phyloP scores from a whole-genome alignment of 1,284 basidiomycete species.

The Amylostereum areolatum region DNA sequence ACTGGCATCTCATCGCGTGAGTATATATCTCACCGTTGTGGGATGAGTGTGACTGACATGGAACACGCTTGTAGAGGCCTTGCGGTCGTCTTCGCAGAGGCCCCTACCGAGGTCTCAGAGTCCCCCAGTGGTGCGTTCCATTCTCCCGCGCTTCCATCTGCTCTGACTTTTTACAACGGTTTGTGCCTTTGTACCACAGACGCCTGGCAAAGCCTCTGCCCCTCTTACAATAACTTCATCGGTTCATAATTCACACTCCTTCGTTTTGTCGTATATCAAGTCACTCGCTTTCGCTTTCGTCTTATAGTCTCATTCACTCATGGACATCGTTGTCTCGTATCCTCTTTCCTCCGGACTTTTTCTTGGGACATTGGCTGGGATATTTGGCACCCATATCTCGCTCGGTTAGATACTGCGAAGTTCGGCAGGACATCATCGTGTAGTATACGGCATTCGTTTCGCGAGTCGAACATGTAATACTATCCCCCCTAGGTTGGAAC shows the following conservation, averaged over 20 bases:
- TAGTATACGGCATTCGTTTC: too few species aligned
- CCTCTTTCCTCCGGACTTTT: too few species aligned
- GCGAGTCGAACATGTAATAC: too few species aligned
- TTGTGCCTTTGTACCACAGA: not conserved
- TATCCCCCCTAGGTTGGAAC: too few species aligned
- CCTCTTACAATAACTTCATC: not conserved
- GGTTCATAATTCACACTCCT: not conserved
- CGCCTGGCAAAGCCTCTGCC: not conserved
- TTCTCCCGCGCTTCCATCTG: not conserved
- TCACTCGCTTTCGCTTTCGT: too few species aligned
- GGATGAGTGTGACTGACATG: not conserved
- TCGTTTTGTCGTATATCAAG: too few species aligned
- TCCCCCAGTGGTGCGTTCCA: not conserved
- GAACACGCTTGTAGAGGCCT: constrained; percentile 11
- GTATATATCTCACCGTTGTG: not conserved
- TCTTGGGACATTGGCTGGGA: too few species aligned
- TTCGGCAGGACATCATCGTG: too few species aligned
- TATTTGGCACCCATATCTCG: too few species aligned
- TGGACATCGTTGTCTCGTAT: too few species aligned
- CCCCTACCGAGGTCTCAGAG: constrained; percentile 14
- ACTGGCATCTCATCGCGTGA: constrained; percentile 18
- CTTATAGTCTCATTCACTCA: too few species aligned
- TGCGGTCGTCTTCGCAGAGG: constrained; percentile 24
- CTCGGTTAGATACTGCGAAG: too few species aligned
- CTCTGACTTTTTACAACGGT: not conserved